Conservation (phyloP, 768 basidiomycete genomes). For the Lentinula lateritia region DNA sequence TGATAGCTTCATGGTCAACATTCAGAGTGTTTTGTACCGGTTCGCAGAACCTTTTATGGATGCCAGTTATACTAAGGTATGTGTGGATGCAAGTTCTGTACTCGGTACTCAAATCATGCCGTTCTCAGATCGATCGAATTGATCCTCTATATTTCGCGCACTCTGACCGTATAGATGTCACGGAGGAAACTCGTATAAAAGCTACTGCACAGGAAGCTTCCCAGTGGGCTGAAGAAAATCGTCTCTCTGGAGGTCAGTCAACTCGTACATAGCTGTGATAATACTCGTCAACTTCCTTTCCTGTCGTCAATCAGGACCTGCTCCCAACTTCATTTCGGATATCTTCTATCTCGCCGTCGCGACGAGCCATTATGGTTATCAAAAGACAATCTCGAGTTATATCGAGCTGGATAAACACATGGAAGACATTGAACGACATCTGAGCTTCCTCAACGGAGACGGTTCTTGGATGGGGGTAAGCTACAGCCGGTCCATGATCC, state of each 20-base stretch:
- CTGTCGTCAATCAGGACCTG: slow-evolving; percentile 31
- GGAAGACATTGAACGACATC: slow-evolving; percentile 71
- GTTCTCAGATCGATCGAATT: slow-evolving; percentile 78
- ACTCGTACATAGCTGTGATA: not conserved
- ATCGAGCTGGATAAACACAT: slow-evolving; percentile 69
- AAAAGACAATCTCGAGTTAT: slow-evolving; percentile 73
- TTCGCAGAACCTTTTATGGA: slow-evolving; percentile 97
- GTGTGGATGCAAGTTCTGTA: not conserved
- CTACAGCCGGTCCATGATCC: slow-evolving; percentile 4
- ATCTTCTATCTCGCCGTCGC: slow-evolving; percentile 88
- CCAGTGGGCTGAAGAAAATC: slow-evolving; percentile 57
- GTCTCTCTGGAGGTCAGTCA: slow-evolving; percentile 34
- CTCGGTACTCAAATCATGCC: not conserved
- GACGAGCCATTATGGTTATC: slow-evolving; percentile 84
- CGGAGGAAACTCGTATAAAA: slow-evolving; percentile 90
- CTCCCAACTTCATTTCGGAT: slow-evolving; percentile 92
- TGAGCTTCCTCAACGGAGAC: slow-evolving; percentile 72
- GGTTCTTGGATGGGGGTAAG: slow-evolving; percentile 80
- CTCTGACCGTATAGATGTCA: slow-evolving; percentile 67
- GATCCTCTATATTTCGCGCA: slow-evolving; percentile 78
- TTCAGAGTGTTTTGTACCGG: slow-evolving; percentile 75
- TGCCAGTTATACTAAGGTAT: slow-evolving; percentile 79
- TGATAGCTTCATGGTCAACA: slow-evolving; percentile 90
- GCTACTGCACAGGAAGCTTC: slow-evolving; percentile 85
- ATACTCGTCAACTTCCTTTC: not conserved